A percentile compares a stretch with the other conserved stretches of the same genome.
These are phyloP conservation scores for Entomortierella beljakovae DNA, from an alignment of 192 early-diverging fungal species.

Conservation along the genomic window DNA sequence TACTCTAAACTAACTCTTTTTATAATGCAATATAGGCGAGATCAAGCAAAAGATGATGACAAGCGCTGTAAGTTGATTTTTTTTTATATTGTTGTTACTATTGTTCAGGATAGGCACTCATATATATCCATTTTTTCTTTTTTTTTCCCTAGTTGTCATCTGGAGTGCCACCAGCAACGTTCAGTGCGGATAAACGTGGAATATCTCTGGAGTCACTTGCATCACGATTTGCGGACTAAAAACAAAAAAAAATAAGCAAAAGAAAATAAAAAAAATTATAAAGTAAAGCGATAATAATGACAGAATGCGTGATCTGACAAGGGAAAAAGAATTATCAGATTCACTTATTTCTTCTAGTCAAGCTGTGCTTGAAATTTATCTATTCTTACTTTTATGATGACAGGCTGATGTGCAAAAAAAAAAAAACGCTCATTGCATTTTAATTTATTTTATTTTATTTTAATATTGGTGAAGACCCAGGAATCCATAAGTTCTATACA, in stretches of 20 bases:
- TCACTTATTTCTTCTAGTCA: no score
- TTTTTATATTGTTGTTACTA: no score
- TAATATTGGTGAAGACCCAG: slow-evolving; percentile 37
- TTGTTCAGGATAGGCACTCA: no score
- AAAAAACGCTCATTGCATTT: neutral
- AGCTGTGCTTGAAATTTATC: no score
- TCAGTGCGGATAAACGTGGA: neutral
- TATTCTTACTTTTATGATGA: no score
- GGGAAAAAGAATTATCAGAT: no score
- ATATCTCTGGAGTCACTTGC: neutral
- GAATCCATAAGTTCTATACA: slow-evolving; percentile 77
- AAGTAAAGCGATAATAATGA: no score
- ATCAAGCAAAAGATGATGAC: slow-evolving; percentile 46
- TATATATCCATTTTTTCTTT: no score
- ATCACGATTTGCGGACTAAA: neutral
- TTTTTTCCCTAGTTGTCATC: neutral
- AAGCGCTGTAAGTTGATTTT: slow-evolving; percentile 22
- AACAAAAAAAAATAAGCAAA: neutral
- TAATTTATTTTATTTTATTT: neutral
- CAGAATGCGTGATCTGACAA: no score
- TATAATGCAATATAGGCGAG: no score
- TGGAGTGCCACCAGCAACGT: neutral
- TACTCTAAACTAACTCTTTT: no score
- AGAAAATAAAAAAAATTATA: neutral
- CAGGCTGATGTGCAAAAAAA: no score